Conservation (phyloP, 1,284 basidiomycete species). For the Puccinia novopanici region DNA sequence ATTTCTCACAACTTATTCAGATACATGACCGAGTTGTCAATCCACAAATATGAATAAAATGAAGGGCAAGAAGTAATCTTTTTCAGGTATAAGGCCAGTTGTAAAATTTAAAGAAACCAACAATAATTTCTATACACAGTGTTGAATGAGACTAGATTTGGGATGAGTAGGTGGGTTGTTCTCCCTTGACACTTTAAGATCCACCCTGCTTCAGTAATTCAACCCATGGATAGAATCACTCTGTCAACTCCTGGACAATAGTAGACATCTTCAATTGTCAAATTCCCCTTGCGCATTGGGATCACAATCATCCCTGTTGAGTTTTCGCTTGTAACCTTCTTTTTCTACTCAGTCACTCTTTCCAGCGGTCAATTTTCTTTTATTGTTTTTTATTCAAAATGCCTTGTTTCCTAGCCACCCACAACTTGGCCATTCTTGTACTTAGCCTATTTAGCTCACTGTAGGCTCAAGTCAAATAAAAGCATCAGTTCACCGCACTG, state of each 20-base stretch:
- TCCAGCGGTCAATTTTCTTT: too few species aligned
- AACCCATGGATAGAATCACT: not conserved
- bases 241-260: too few species aligned
- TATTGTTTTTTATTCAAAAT: too few species aligned
- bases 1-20: not conserved
- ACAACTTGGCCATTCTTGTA: too few species aligned
- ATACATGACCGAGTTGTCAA: not conserved
- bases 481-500: too few species aligned
- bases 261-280: not conserved
- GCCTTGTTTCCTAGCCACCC: too few species aligned
- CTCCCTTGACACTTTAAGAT: not conserved
- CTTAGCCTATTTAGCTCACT: too few species aligned
- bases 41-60: conserved; percentile 14
- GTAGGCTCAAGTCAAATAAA: too few species aligned
- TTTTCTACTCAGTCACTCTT: too few species aligned
- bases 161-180: not conserved
- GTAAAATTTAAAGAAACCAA: not conserved
- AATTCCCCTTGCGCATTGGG: too few species aligned
- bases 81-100: not conserved
- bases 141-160: not conserved
- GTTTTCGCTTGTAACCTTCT: too few species aligned
- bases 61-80: not conserved
- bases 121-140: not conserved
- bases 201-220: not conserved
- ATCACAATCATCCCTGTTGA: too few species aligned